Percentiles rank a stretch among this genome's conserved stretches.
Evolutionary conservation across 345 rosid species (phyloP).

Genomic region (Dimocarpus longan): DNA sequence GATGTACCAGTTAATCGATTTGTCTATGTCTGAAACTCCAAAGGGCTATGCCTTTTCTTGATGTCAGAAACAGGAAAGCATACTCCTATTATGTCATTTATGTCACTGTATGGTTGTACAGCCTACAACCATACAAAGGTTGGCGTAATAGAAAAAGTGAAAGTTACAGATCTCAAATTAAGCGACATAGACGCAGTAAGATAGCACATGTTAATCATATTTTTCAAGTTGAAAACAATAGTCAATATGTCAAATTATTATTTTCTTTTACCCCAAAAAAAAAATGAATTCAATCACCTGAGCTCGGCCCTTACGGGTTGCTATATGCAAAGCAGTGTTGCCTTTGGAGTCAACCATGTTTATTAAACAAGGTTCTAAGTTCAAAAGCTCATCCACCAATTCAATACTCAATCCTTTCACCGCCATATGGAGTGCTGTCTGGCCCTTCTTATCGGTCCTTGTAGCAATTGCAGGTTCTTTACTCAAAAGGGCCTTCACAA

Average conservation of each 20-base stretch:
- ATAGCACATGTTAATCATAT: neutral
- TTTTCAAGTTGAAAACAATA: too few species aligned
- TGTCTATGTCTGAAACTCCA: neutral
- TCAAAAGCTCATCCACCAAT: conserved; percentile 57
- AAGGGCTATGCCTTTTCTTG: neutral
- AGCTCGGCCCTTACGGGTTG: conserved; percentile 62
- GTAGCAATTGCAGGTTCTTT: conserved; percentile 58
- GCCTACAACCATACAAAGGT: too few species aligned
- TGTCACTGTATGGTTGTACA: too few species aligned
- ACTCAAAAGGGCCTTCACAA: conserved; percentile 60
- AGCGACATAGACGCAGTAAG: neutral
- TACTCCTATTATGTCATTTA: neutral
- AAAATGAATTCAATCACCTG: conserved; percentile 48
- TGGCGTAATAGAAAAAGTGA: too few species aligned
- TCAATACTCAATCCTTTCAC: conserved; percentile 76
- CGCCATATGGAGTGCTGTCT: conserved; percentile 92
- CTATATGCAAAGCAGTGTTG: conserved; percentile 83
- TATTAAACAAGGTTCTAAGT: conserved; percentile 46
- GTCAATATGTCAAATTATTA: too few species aligned
- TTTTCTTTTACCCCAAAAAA: neutral
- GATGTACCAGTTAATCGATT: neutral
- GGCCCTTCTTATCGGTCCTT: conserved; percentile 76
- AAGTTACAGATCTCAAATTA: neutral
- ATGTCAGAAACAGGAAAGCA: neutral
- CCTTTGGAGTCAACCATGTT: conserved; percentile 78